Conservation (phyloP, 768 basidiomycete species). For the Russula dissimulans region DNA sequence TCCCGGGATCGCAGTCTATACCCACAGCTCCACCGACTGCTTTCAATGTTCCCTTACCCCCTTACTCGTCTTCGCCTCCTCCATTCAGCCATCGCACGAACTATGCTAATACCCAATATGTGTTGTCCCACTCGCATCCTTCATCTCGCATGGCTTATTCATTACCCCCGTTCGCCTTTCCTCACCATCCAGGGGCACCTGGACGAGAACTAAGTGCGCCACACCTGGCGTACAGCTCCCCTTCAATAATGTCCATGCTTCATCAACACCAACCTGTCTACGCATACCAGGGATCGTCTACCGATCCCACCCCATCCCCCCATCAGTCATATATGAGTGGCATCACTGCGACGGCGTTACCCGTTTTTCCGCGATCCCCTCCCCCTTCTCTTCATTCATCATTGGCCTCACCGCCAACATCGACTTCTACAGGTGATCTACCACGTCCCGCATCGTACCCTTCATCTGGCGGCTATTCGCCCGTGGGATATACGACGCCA, state of each 20-base stretch:
- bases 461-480: conserved; percentile 19
- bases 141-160: background rate
- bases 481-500: conserved; percentile 25
- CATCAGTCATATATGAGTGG: conserved; percentile 23
- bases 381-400: conserved; percentile 23
- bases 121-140: background rate
- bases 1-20: background rate
- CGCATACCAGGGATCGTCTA: conserved; percentile 29
- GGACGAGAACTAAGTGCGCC: conserved; percentile 1
- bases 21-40: background rate
- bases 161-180: conserved; percentile 6
- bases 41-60: conserved; percentile 19
- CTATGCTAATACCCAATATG: conserved; percentile 5
- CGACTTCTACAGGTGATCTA: background rate
- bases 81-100: conserved; percentile 10
- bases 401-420: background rate
- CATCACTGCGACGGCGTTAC: conserved; percentile 6
- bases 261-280: conserved; percentile 31
- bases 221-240: conserved; percentile 19
- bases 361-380: conserved; percentile 9
- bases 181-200: conserved; percentile 2
- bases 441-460: conserved; percentile 20
- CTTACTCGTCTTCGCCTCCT: conserved; percentile 17
- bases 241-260: conserved; percentile 31
- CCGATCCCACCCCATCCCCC: conserved; percentile 26